phyloP scores from a whole-genome alignment of 2,329 filamentous ascomycete genomes.

The Talaromyces sp. region DNA sequence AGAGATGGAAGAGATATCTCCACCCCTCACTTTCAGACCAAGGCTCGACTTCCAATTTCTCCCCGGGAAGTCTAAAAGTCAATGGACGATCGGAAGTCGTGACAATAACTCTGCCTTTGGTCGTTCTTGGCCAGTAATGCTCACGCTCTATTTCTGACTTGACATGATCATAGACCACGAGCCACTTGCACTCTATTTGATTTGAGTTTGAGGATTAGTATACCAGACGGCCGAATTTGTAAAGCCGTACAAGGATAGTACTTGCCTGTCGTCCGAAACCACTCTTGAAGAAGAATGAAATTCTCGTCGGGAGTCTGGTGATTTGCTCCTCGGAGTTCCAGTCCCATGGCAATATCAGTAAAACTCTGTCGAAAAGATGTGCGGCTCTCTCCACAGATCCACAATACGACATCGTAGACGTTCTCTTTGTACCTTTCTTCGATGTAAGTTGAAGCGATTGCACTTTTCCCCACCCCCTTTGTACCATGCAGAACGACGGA shows the following conservation, averaged over 20 bases:
- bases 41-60: neutral
- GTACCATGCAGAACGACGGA: neutral
- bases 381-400: neutral
- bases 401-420: neutral
- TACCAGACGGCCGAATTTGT: neutral
- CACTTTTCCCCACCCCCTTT: neutral
- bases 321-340: neutral
- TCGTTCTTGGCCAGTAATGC: neutral
- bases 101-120: neutral
- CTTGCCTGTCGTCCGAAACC: slow-evolving; percentile 1
- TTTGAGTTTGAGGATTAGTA: neutral
- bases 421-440: neutral
- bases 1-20: neutral
- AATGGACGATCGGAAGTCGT: neutral
- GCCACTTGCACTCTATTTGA: neutral
- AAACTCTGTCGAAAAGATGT: neutral
- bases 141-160: neutral
- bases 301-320: neutral
- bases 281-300: neutral
- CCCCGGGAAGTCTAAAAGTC: neutral
- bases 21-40: neutral
- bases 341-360: neutral
- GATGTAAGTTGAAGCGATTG: neutral
- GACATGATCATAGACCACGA: neutral
- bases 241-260: neutral